Evolutionary conservation across 2,329 filamentous ascomycete genomes (phyloP), one percentile per base, ranked within the genome.

Genomic region (Xylariaceae sp.): DNA sequence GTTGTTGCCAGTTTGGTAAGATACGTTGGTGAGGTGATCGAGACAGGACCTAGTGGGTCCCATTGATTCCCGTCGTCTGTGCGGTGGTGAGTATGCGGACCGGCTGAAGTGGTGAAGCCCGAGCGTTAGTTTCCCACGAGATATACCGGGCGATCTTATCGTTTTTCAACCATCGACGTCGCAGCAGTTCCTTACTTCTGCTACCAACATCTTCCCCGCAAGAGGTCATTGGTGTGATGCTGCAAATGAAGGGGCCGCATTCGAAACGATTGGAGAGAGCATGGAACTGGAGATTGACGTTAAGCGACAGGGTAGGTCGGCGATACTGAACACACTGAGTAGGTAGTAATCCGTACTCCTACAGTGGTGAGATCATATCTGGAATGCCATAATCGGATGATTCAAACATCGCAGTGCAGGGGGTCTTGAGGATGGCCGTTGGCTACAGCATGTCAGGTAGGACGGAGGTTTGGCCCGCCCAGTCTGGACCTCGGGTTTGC

Each of bases 141-240:
- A 61, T 53, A 60, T 60, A 49, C 48, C 51, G 48, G 55, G 44
- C 55, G 52, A 53, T 57, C 48, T 57, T 60, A 56, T 45, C 13
- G 44, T 50, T 56, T 30, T 51, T 51, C 23, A 55, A 42, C 39
- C 11, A 50, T 39, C 23, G 45, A 56, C 18, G 47, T 44, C 34
- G 37, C 44, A 45, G 30, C 53, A 44, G 45, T 53, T 56, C 23
- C 49, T 10, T 44, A 13, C 18, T 51, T n/a, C 55, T 51, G 54
- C 44, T 42, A 39, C n/a, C 13, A 10, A 4, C n/a, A 18, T 50
- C 9, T 17, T 15, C 50, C 53, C 58, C 9, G 15, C 13, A 35
- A n/a, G 23, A 17, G 18, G 49, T 6, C 10, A 47, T 51, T 45
- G 23, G 51, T 35, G 18, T 23, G 17, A 35, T 15, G 15, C 42